phyloP scores from a whole-genome alignment of 768 basidiomycete genomes.

The Scleroderma citrinum region DNA sequence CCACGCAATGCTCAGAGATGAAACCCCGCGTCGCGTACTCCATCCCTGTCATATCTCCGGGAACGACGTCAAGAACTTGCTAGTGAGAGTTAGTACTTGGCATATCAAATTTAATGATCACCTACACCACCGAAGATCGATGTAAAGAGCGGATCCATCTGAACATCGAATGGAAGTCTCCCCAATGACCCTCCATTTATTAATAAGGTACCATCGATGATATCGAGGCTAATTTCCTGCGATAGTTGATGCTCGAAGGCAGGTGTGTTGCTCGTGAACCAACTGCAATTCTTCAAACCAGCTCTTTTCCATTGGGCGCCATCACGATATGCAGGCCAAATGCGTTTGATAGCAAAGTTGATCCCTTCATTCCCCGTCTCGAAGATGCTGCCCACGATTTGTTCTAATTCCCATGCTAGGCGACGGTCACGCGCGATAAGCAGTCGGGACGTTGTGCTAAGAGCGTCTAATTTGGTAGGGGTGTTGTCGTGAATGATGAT shows the following conservation, averaged over 20 bases:
- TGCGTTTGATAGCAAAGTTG: constrained; percentile 17
- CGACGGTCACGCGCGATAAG: constrained; percentile 26
- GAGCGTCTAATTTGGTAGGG: constrained; percentile 4
- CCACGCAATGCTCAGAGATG: constrained; percentile 7
- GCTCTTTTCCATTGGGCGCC: constrained; percentile 4
- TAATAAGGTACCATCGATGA: constrained; percentile 9
- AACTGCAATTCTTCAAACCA: constrained; percentile 11
- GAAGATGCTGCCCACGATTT: constrained; percentile 8
- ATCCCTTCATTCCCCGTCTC: constrained; percentile 13
- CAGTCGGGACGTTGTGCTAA: constrained; percentile 8
- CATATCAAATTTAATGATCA: constrained; percentile 5
- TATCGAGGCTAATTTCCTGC: constrained; percentile 3
- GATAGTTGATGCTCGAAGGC: not conserved
- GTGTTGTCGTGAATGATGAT: too few species aligned
- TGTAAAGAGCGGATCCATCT: constrained; percentile 5
- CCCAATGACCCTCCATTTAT: constrained; percentile 10
- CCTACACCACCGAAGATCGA: constrained; percentile 5
- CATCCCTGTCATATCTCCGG: constrained; percentile 21
- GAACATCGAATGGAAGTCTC: constrained; percentile 4
- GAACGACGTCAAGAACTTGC: constrained; percentile 7
- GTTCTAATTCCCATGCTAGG: constrained; percentile 20
- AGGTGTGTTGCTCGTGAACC: constrained; percentile 2
- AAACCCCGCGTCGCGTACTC: constrained; percentile 17
- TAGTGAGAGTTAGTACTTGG: not conserved
- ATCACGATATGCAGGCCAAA: constrained; percentile 26